Conservation (phyloP, 345 rosid genomes). For the Corymbia maculata region DNA sequence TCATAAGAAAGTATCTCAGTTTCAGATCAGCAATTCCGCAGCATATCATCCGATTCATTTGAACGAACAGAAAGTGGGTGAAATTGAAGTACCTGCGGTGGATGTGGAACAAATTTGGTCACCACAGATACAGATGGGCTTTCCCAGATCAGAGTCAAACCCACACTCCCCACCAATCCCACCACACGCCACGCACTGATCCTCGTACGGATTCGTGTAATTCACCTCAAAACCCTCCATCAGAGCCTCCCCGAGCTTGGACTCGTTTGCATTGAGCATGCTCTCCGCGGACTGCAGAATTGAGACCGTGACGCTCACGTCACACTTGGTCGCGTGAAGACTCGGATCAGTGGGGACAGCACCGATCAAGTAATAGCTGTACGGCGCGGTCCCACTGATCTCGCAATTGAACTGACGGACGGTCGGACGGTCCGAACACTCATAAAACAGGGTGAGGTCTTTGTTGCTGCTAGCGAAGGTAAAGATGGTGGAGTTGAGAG, state of each 20-base stretch:
- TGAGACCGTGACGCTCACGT: conserved; percentile 3
- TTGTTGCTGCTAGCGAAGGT: neutral
- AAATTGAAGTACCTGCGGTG: neutral
- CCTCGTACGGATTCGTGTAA: conserved; percentile 6
- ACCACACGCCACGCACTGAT: conserved; percentile 7
- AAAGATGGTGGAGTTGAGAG: conserved; percentile 9
- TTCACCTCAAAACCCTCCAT: conserved; percentile 15
- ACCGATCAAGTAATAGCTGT: conserved; percentile 9
- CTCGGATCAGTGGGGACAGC: conserved; percentile 2
- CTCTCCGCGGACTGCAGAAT: neutral
- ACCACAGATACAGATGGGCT: conserved; percentile 15
- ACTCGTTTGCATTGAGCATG: neutral
- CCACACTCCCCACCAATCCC: conserved; percentile 19
- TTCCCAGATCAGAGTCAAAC: conserved; percentile 11
- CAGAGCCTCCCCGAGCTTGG: conserved; percentile 11
- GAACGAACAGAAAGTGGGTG: neutral
- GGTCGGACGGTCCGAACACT: neutral
- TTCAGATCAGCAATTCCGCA: no score
- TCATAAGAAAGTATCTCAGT: no score
- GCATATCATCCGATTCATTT: no score
- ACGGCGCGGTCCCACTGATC: neutral
- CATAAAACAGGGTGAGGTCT: conserved; percentile 11
- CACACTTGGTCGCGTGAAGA: neutral
- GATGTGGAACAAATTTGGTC: conserved; percentile 12
- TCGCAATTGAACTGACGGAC: conserved; percentile 4